Evolutionary conservation across 139 green algal genomes (phyloP).

Genomic region (Haematococcus lacustris): DNA sequence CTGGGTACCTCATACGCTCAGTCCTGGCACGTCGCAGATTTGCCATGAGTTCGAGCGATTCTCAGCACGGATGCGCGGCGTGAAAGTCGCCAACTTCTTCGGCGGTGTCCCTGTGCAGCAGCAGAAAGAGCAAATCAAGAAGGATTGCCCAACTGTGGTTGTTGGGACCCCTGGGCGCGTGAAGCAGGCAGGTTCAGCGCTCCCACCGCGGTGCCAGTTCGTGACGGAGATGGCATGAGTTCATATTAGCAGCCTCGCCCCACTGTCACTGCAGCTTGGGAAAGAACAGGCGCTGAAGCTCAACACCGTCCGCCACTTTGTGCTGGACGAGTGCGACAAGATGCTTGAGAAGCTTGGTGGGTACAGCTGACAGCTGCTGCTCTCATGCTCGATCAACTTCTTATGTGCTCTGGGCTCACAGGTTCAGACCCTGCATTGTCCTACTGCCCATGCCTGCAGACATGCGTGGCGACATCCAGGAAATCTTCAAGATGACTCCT

Average conservation of each 20-base stretch:
- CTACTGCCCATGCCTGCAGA: constrained; percentile 45
- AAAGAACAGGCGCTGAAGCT: constrained; percentile 77
- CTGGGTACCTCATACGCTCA: not conserved
- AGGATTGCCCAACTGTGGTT: constrained; percentile 78
- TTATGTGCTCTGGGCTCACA: not conserved
- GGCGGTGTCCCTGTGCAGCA: constrained; percentile 74
- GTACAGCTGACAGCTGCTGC: no score
- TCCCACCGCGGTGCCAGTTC: no score
- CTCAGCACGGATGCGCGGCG: constrained; percentile 68
- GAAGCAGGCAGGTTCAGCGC: constrained; percentile 68
- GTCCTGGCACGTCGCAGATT: constrained; percentile 64
- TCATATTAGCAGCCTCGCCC: no score
- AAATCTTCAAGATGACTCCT: constrained; percentile 97
- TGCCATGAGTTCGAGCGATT: constrained; percentile 97
- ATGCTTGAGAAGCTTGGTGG: constrained; percentile 88
- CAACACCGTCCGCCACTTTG: constrained; percentile 82
- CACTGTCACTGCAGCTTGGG: constrained; percentile 65
- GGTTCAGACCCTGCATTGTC: not conserved
- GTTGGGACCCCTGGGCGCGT: constrained; percentile 94
- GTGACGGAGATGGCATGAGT: no score
- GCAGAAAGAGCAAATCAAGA: constrained; percentile 80
- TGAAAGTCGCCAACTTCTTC: constrained; percentile 92
- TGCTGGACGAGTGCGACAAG: constrained; percentile 99
- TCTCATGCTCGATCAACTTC: not conserved
- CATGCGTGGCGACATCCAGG: constrained; percentile 95